Evolutionary conservation across 495 filamentous ascomycete genomes (phyloP), one percentile per base, ranked within the genome.

Genomic region (Penicillium simplicissimum): DNA sequence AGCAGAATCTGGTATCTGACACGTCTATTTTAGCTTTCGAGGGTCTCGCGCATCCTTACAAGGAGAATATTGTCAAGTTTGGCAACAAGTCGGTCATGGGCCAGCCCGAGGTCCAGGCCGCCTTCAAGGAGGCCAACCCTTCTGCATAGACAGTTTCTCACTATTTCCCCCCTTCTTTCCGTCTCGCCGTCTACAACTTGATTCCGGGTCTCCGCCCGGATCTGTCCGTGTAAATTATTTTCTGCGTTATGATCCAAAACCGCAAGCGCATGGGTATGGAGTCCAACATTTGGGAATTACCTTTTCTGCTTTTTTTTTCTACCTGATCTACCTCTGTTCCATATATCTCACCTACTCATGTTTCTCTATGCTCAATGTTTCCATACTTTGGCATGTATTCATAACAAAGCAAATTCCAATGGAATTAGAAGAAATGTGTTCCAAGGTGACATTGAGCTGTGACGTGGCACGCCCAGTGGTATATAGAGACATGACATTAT

Each of bases 21-120:
- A 21, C 21, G n/a, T 37, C 15, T 43, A 55, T 51, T 64, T 15
- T 64, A 90, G 93, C 90, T 21, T 98, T 97, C 76, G 95, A 98
- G 78, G 92, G 95, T 21, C 81, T 87, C 38, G 84, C 84, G 35
- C 95, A 98, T 79, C 95, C 96, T 35, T 97, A 96, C 74, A 91
- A 93, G 84, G 73, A 85, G 69, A 98, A 98, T 66, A 75, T 98
- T 59, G 71, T 97, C 9, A 88, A 82, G 70, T 88, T 95, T 64
- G 83, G 81, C 34, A 86, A 85, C 56, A 38, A 74, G 58, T 72
- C 76, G 7, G 65, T 72, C 38, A 69, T 81, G 55, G 62, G 64
- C 48, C 48, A 76, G 23, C 79, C 82, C 13, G 77, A 84, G 63
- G 80, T 88, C 21, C 62, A 65, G 74, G 54, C 71, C 52, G 75